Conservation (phyloP, 495 filamentous ascomycete genomes). For the Xylaria telfairii region DNA sequence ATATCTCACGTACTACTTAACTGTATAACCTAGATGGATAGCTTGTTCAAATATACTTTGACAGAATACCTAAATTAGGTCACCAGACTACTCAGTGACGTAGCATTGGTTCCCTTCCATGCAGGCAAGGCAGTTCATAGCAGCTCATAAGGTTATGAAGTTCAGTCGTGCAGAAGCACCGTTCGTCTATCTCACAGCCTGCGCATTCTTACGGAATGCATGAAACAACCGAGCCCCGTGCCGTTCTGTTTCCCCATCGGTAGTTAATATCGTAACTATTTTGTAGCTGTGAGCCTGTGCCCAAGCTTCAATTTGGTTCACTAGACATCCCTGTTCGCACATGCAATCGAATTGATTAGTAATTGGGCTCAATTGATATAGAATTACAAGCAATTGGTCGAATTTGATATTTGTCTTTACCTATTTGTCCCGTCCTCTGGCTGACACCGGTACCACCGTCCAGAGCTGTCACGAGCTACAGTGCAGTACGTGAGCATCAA, state of each 20-base stretch:
- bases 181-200: not conserved
- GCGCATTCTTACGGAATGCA: not conserved
- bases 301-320: not conserved
- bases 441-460: not conserved
- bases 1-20: no score
- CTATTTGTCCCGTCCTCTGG: not conserved
- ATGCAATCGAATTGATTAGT: not conserved
- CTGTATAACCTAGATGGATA: not conserved
- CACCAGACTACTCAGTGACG: not conserved
- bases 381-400: not conserved
- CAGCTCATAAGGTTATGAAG: not conserved
- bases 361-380: not conserved
- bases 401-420: not conserved
- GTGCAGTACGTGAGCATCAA: not conserved
- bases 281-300: not conserved
- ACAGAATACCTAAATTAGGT: not conserved
- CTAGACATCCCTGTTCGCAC: not conserved
- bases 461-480: not conserved
- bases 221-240: slow-evolving; percentile 2
- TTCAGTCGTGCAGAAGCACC: not conserved
- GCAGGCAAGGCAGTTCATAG: not conserved
- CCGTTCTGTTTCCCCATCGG: not conserved
- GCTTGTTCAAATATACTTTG: not conserved
- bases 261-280: not conserved
- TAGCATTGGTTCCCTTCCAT: not conserved